Conservation (phyloP, 1,139 yeast genomes). For the Lipomyces yarrowii region DNA sequence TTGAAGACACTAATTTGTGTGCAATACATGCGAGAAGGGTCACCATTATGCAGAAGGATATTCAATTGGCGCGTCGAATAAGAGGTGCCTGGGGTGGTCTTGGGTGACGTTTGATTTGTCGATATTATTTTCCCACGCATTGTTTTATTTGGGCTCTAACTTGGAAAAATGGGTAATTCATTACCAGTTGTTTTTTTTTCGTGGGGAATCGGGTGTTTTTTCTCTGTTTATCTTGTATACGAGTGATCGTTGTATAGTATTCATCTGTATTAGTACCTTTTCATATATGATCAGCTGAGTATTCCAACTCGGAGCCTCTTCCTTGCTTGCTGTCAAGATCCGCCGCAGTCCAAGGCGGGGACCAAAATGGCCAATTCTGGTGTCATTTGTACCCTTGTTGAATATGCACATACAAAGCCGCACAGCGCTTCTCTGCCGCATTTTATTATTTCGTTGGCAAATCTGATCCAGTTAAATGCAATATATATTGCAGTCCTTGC, state of each 20-base stretch:
- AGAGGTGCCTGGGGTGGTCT: conserved; percentile 54
- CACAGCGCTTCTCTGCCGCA: too few relatives aligned
- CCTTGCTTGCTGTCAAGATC: background rate
- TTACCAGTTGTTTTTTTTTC: conserved; percentile 1
- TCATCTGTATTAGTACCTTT: background rate
- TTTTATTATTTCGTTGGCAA: too few relatives aligned
- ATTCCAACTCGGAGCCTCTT: background rate
- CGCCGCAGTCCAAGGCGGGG: background rate
- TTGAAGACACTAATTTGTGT: conserved; percentile 88
- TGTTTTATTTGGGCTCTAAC: background rate
- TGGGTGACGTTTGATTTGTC: conserved; percentile 12
- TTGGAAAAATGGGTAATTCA: background rate
- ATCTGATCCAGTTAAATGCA: too few relatives aligned
- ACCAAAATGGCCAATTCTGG: background rate
- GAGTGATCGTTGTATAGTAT: background rate
- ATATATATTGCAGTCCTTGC: too few relatives aligned
- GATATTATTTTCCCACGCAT: background rate
- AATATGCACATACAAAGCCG: too few relatives aligned
- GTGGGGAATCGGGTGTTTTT: background rate
- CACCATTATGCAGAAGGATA: conserved; percentile 91
- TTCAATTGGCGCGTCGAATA: conserved; percentile 86
- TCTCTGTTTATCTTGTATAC: background rate
- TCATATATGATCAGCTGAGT: background rate
- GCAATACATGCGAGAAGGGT: conserved; percentile 94
- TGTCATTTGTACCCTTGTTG: background rate